Evolutionary conservation across 495 filamentous ascomycete genomes (phyloP).

Genomic region (Lindgomyces ingoldianus): DNA sequence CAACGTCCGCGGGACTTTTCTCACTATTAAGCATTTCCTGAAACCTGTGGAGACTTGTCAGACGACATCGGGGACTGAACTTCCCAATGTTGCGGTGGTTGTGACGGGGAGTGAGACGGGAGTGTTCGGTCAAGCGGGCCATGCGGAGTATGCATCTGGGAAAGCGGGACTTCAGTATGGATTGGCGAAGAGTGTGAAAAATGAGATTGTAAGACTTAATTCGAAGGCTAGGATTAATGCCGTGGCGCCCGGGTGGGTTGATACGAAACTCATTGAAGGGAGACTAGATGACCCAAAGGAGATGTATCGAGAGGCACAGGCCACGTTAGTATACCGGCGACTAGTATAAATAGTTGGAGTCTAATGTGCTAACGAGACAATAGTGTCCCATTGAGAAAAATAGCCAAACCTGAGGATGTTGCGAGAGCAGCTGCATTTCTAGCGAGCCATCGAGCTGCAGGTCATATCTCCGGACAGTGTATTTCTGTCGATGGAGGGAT

Average conservation of each 20-base stretch:
- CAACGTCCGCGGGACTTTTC: conserved; percentile 57
- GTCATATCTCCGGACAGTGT: conserved; percentile 58
- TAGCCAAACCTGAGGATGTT: conserved; percentile 54
- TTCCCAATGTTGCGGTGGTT: conserved; percentile 56
- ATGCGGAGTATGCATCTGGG: conserved; percentile 54
- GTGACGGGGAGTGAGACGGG: conserved; percentile 45
- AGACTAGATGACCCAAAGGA: conserved; percentile 52
- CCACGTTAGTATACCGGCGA: conserved; percentile 38
- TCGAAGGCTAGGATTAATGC: conserved; percentile 57
- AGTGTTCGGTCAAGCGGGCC: conserved; percentile 53
- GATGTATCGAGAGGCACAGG: conserved; percentile 51
- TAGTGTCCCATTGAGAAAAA: conserved; percentile 50
- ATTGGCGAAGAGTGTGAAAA: conserved; percentile 55
- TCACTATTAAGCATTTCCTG: conserved; percentile 62
- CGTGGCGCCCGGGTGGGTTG: conserved; percentile 55
- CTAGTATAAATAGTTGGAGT: neutral
- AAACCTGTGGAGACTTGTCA: conserved; percentile 46
- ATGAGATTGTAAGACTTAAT: conserved; percentile 58
- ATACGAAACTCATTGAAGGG: conserved; percentile 51
- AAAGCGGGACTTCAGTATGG: conserved; percentile 59
- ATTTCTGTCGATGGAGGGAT: conserved; percentile 55
- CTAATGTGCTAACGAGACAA: neutral
- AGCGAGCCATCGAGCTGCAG: conserved; percentile 54
- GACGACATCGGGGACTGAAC: conserved; percentile 41
- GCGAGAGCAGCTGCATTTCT: conserved; percentile 56